Conservation (phyloP, 2,329 filamentous ascomycete genomes). For the Cephalotrichum gorgonifer region DNA sequence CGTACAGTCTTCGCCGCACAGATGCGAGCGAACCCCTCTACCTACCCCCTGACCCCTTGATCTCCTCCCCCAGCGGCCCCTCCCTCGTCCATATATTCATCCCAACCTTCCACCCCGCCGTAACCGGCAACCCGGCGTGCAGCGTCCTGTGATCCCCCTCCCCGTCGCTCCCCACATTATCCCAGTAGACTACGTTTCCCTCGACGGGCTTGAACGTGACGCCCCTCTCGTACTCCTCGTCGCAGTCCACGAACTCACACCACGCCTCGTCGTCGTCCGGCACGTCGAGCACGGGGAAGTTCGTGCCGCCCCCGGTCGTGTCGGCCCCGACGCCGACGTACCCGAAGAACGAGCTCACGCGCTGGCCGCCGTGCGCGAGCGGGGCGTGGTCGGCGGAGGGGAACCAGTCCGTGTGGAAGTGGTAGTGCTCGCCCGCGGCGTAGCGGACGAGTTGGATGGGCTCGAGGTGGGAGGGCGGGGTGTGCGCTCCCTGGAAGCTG, state of each 20-base stretch:
- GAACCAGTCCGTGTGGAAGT: slow-evolving; percentile 43
- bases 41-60: neutral
- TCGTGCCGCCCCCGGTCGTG: slow-evolving; percentile 35
- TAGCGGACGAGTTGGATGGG: slow-evolving; percentile 39
- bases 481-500: slow-evolving; percentile 32
- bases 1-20: neutral
- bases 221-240: slow-evolving; percentile 33
- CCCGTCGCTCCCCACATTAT: slow-evolving; percentile 28
- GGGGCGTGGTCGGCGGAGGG: slow-evolving; percentile 25
- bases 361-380: slow-evolving; percentile 29
- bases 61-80: slow-evolving; percentile 16
- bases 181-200: slow-evolving; percentile 39
- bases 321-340: slow-evolving; percentile 30
- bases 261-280: slow-evolving; percentile 23
- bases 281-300: slow-evolving; percentile 32
- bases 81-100: slow-evolving; percentile 43
- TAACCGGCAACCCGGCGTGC: slow-evolving; percentile 36
- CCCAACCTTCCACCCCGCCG: slow-evolving; percentile 34
- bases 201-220: slow-evolving; percentile 36
- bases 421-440: slow-evolving; percentile 30
- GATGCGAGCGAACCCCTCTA: neutral
- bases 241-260: slow-evolving; percentile 36
- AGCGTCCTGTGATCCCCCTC: slow-evolving; percentile 30
- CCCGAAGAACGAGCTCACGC: slow-evolving; percentile 35
- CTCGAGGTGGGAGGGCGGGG: slow-evolving; percentile 26